phyloP scores from a whole-genome alignment of 768 basidiomycete genomes.

The Ramaria sp. region DNA sequence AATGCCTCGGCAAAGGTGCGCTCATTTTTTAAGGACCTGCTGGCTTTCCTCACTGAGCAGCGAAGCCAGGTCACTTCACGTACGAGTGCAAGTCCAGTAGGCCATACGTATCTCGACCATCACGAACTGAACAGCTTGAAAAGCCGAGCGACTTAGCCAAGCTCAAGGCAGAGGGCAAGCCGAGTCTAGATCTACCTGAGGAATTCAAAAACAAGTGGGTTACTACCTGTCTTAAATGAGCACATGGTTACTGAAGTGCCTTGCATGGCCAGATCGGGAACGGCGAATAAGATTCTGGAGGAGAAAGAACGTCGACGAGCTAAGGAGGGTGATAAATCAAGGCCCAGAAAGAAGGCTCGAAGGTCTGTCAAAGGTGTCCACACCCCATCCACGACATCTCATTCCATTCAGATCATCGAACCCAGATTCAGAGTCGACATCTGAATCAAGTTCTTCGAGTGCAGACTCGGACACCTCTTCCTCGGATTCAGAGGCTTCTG shows the following conservation, averaged over 20 bases:
- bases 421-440: constrained; percentile 30
- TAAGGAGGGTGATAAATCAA: constrained; percentile 46
- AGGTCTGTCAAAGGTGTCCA: constrained; percentile 7
- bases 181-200: constrained; percentile 77
- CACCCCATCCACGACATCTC: constrained; percentile 5
- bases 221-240: not conserved
- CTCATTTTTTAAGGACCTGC: not conserved
- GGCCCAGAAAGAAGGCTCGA: constrained; percentile 16
- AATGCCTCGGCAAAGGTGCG: constrained; percentile 62
- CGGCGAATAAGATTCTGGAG: constrained; percentile 78
- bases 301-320: constrained; percentile 17
- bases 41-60: not conserved
- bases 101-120: constrained; percentile 84
- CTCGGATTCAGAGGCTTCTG: constrained; percentile 36
- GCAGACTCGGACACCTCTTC: constrained; percentile 18
- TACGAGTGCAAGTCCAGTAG: constrained; percentile 78
- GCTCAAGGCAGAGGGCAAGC: constrained; percentile 57
- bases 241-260: not conserved
- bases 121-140: constrained; percentile 76
- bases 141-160: constrained; percentile 61
- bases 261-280: constrained; percentile 41
- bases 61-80: constrained; percentile 66
- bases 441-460: constrained; percentile 21
- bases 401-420: constrained; percentile 20
- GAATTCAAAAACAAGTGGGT: constrained; percentile 79